Evolutionary conservation across 805 yeast species (phyloP), one percentile per base, ranked within the genome.

Genomic region (Suhomyces tanzawaensis): DNA sequence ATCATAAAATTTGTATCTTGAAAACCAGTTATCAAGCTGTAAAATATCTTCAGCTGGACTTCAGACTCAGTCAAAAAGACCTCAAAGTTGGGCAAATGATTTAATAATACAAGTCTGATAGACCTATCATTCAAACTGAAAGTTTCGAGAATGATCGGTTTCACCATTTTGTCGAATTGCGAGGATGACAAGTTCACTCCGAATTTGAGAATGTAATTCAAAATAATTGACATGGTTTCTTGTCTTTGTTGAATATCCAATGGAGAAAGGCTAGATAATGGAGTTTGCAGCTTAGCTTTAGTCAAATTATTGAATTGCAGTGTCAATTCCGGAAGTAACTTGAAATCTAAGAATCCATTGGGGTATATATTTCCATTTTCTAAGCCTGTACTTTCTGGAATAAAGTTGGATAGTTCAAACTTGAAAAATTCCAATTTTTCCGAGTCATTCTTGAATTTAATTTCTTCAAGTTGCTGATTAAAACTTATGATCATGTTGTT

Each of bases 1-100:
- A 91, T 78, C n/a, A 82, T 72, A 3, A 81, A 75, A 55, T 87
- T 90, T 1, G 93, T 78, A 57, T 91, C 99, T 23, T 81, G 77
- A 51, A 91, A 84, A 0, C 99, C 98, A 13, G 83, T 79, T n/a
- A 82, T 62, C 49, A 85, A 69, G 33, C 74, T 73, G 7, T 77
- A 76, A 57, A 85, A 87, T 1, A 93, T 72, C 47, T 76, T 79
- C 46, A 74, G 80, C 46, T 82, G 82, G 3, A 90, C 75, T 21
- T 83, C 87, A 30, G 73, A 60, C 27, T 77, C 77, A 2, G 77
- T 68, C 16, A 88, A 57, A 25, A 59, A 58, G 1, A 64, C 66
- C 19, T 79, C 66, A 42, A 76, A 78, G 12, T 65, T 57, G 0
- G 89, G 81, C 39, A 91, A 62, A 32, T 78, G 66, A 15, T 77